Conservation (phyloP, 306 rosid species). For the Trifolium dubium region DNA sequence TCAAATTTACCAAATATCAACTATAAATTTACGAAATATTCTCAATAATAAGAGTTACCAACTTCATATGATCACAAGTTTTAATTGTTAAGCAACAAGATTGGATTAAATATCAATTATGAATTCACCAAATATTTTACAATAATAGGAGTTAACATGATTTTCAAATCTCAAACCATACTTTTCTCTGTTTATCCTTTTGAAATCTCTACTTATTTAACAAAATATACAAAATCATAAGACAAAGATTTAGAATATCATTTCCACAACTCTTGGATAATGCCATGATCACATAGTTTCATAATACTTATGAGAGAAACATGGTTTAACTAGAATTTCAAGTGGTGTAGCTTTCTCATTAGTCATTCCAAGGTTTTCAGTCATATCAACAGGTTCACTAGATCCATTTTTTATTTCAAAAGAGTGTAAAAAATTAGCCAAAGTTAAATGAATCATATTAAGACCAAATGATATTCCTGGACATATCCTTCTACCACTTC, state of each 20-base stretch:
- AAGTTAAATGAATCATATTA: constrained; percentile 16
- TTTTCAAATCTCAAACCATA: neutral
- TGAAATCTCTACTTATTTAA: neutral
- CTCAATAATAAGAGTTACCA: too few species aligned
- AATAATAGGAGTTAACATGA: neutral
- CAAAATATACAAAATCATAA: neutral
- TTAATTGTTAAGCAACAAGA: too few species aligned
- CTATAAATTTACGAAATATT: too few species aligned
- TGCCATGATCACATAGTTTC: neutral
- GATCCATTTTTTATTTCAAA: constrained; percentile 28
- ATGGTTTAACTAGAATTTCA: constrained; percentile 30
- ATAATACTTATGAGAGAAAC: constrained; percentile 21
- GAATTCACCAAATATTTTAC: neutral
- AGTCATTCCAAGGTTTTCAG: constrained; percentile 3
- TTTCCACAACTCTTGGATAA: neutral
- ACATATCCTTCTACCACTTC: constrained; percentile 38
- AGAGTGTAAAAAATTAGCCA: constrained; percentile 32
- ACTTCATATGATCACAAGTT: too few species aligned
- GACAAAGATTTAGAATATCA: neutral
- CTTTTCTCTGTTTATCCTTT: neutral
- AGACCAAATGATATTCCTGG: constrained; percentile 30
- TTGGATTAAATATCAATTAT: neutral
- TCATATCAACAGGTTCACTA: constrained; percentile 20
- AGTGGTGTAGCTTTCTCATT: constrained; percentile 27
- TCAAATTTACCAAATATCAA: too few species aligned